Base-by-base conservation (phyloP, 2,329 filamentous ascomycete species). In the Scedosporium minutisporum region DNA sequence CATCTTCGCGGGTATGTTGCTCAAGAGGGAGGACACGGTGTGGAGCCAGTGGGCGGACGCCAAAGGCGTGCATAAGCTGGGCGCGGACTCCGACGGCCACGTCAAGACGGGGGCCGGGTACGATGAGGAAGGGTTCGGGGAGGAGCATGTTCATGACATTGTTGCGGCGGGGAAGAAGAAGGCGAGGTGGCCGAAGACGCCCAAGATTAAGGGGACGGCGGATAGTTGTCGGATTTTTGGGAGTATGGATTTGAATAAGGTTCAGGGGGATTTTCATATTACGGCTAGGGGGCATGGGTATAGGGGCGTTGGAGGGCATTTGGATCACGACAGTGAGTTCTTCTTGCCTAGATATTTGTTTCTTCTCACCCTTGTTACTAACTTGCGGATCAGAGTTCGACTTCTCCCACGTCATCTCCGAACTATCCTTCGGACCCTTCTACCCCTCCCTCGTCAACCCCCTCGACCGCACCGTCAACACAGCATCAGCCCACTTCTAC, bases 241-340 rank as follows among this genome's bases (percentile, higher is more conserved):
- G 41, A 96, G 86, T 69, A 75, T 99, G 73, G 89, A 96, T 68
- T 83, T 96, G 67, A 99, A 99, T 76, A 96, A 96, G 77, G 95
- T 99, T 55, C 93, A 97, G 76, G 95, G 93, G 3, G 93, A 99
- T 74, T 97, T 99, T 72, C 95, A 99, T 73, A 95, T 99, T 70
- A 99, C 95, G 1, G 95, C 95, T 3, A 80, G 92, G 65, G 95
- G 95, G 0, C 93, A 97, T 74, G 95, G 95, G n/a, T 99, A 99
- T 75, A 84, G 85, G 75, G 90, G 87, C 46, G 68, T 71, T 27
- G 57, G 61, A 3, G 79, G 78, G 46, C 93, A 97, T 78, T 77
- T 97, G 66, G 90, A 96, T 69, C 93, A 97, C 74, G 79, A 73
- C 48, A 75, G 91, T 95, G 81, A 75, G 87, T 44, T 55, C 16